A percentile compares a stretch with the other conserved stretches of the same genome.
phyloP scores from a whole-genome alignment of 1,139 yeast genomes.

The Saccharomycopsis crataegensis region DNA sequence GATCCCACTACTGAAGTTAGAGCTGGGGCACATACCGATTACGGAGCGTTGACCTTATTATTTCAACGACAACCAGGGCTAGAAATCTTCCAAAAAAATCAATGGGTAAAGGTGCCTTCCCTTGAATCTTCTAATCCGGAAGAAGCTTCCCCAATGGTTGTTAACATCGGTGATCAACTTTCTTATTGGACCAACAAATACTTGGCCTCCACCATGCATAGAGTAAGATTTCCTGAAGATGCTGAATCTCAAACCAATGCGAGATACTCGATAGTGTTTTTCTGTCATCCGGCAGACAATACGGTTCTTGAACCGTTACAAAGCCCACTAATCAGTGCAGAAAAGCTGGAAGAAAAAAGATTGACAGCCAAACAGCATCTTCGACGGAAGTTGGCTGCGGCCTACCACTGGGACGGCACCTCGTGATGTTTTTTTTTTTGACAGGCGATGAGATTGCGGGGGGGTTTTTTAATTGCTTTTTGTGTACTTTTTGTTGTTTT shows the following conservation, averaged over 20 bases:
- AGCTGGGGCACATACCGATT: constrained; percentile 51
- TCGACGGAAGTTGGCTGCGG: no score
- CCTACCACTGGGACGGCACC: no score
- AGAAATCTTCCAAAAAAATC: constrained; percentile 46
- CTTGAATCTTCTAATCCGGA: constrained; percentile 31
- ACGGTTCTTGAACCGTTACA: constrained; percentile 66
- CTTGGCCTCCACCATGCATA: constrained; percentile 61
- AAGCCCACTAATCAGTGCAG: constrained; percentile 25
- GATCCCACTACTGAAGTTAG: no score
- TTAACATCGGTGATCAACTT: constrained; percentile 69
- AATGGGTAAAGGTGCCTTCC: constrained; percentile 62
- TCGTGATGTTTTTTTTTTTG: no score
- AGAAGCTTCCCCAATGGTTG: constrained; percentile 30
- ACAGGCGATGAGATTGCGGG: no score
- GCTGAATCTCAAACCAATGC: constrained; percentile 45
- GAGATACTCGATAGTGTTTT: constrained; percentile 72
- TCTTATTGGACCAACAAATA: constrained; percentile 75
- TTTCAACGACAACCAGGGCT: constrained; percentile 75
- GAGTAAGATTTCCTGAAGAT: constrained; percentile 52
- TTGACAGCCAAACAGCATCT: no score
- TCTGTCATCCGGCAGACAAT: constrained; percentile 69
- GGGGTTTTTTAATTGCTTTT: no score
- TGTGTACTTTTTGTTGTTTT: constrained; percentile 12
- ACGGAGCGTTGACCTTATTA: constrained; percentile 62
- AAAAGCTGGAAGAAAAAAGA: no score